Evolutionary conservation across 2,329 filamentous ascomycete genomes (phyloP).

Genomic region (Pseudocercospora cruenta): DNA sequence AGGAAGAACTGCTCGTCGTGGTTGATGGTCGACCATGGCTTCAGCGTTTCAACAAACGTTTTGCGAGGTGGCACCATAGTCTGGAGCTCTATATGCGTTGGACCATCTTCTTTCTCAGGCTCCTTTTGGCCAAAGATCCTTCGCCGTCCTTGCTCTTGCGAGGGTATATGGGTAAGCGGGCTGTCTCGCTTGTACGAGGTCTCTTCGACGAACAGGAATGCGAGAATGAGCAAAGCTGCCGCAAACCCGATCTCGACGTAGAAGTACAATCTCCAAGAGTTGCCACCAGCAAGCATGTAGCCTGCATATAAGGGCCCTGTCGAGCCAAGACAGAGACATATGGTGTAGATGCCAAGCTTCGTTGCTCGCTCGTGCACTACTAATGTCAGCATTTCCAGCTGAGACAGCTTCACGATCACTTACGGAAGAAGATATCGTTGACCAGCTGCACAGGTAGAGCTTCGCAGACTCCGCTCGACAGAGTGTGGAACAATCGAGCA

Average conservation of each 20-base stretch:
- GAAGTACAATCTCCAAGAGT: conserved; percentile 65
- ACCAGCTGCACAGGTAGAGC: conserved; percentile 53
- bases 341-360: conserved; percentile 63
- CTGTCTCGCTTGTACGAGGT: conserved; percentile 53
- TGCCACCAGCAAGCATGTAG: conserved; percentile 61
- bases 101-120: conserved; percentile 24
- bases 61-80: conserved; percentile 33
- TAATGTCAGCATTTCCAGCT: conserved; percentile 17
- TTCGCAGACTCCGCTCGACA: conserved; percentile 52
- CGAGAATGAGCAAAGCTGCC: conserved; percentile 46
- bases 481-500: conserved; percentile 47
- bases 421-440: conserved; percentile 52
- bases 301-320: conserved; percentile 62
- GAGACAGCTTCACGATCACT: background rate
- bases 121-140: background rate
- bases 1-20: conserved; percentile 42
- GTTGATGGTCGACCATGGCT: conserved; percentile 40
- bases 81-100: conserved; percentile 32
- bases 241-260: conserved; percentile 63
- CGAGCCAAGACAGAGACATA: conserved; percentile 60
- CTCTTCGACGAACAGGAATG: conserved; percentile 65
- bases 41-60: conserved; percentile 38
- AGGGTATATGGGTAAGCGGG: conserved; percentile 4
- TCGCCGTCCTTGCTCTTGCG: background rate
- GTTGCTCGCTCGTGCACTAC: conserved; percentile 49